Percentiles rank a stretch among this genome's conserved stretches.
These are phyloP conservation scores for Cryoendolithus antarcticus DNA, from an alignment of 2,329 filamentous ascomycete species.

Conservation along the genomic window DNA sequence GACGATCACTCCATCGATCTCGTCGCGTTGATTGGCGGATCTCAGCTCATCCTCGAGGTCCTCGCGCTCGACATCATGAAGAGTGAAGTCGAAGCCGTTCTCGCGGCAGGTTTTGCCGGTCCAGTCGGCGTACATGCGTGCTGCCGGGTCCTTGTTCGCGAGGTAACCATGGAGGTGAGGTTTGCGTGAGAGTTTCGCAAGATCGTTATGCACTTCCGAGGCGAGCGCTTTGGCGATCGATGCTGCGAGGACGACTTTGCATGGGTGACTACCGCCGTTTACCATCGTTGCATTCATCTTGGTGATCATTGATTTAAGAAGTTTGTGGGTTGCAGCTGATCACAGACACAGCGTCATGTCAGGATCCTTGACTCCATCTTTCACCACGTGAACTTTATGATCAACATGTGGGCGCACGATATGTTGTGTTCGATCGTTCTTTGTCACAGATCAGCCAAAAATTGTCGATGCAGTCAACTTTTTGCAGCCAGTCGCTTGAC, in stretches of 20 bases:
- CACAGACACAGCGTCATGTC: too few relatives aligned
- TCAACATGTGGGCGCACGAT: too few relatives aligned
- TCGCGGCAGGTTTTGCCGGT: conserved; percentile 92
- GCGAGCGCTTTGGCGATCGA: conserved; percentile 75
- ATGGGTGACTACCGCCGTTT: conserved; percentile 32
- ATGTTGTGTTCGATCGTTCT: too few relatives aligned
- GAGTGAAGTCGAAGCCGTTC: conserved; percentile 83
- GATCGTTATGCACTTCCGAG: conserved; percentile 61
- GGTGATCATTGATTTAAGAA: too few relatives aligned
- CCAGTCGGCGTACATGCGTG: conserved; percentile 90
- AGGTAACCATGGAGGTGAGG: conserved; percentile 84
- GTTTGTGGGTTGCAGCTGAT: too few relatives aligned
- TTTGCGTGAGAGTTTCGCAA: conserved; percentile 57
- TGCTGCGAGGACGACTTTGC: conserved; percentile 86
- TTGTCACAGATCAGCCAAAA: too few relatives aligned
- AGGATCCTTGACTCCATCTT: too few relatives aligned
- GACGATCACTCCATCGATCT: conserved; percentile 82
- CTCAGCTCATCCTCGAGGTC: conserved; percentile 80
- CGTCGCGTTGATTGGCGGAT: conserved; percentile 64
- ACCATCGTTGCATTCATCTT: too few relatives aligned
- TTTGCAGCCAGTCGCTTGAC: too few relatives aligned
- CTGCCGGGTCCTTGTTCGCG: conserved; percentile 81
- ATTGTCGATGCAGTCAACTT: too few relatives aligned
- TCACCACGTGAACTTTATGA: too few relatives aligned
- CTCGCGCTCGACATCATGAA: conserved; percentile 75